phyloP scores from a whole-genome alignment of 1,284 basidiomycete species.

The Leccinum pachyderme region DNA sequence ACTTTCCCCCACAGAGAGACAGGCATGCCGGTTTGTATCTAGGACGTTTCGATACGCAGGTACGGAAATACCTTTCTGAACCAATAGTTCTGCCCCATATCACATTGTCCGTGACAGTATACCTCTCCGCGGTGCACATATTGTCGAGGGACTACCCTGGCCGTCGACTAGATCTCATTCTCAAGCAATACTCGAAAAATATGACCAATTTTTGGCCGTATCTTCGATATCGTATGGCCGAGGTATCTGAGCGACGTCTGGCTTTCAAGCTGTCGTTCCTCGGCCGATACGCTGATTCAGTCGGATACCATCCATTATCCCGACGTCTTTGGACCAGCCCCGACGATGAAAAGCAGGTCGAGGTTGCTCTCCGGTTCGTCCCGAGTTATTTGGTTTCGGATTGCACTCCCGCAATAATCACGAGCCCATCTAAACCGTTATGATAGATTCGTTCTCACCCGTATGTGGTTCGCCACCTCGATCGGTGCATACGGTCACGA shows the following conservation, averaged over 20 bases:
- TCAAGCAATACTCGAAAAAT: constrained; percentile 39
- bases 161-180: constrained; percentile 41
- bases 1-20: constrained; percentile 43
- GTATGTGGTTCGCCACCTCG: constrained; percentile 61
- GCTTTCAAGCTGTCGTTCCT: constrained; percentile 52
- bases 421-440: constrained; percentile 1
- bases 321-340: constrained; percentile 57
- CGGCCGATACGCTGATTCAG: constrained; percentile 25
- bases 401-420: not conserved
- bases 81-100: not conserved
- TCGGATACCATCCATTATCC: constrained; percentile 37
- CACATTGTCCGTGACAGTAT: constrained; percentile 41
- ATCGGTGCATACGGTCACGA: constrained; percentile 38
- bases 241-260: constrained; percentile 37
- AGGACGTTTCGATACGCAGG: constrained; percentile 66
- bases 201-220: constrained; percentile 72
- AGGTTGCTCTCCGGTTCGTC: constrained; percentile 53
- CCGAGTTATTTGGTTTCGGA: not conserved
- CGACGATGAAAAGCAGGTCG: constrained; percentile 51
- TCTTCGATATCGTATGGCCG: constrained; percentile 47
- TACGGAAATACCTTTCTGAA: constrained; percentile 23
- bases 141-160: constrained; percentile 49
- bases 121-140: constrained; percentile 54
- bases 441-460: constrained; percentile 58
- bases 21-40: constrained; percentile 48